Evolutionary conservation across 768 basidiomycete species (phyloP).

Genomic region (Rhizopogon roseolus): DNA sequence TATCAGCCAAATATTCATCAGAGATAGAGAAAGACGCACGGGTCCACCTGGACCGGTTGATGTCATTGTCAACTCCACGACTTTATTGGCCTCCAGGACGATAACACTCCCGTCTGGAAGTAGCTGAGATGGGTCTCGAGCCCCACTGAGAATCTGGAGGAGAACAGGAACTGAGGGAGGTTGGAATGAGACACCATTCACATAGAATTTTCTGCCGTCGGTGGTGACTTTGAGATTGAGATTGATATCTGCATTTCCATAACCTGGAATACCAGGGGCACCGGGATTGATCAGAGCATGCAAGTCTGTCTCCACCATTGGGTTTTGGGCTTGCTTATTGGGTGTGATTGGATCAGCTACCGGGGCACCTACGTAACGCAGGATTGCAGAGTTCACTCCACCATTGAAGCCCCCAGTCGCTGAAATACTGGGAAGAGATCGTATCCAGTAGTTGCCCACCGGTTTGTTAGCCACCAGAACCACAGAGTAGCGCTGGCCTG

Average conservation of each 20-base stretch:
- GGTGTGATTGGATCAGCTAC: slow-evolving; percentile 34
- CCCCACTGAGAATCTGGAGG: slow-evolving; percentile 40
- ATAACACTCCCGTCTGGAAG: slow-evolving; percentile 20
- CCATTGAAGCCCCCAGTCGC: slow-evolving; percentile 19
- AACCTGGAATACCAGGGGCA: slow-evolving; percentile 33
- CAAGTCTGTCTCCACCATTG: slow-evolving; percentile 27
- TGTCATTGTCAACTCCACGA: slow-evolving; percentile 16
- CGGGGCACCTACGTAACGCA: slow-evolving; percentile 43
- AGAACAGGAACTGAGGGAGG: slow-evolving; percentile 36
- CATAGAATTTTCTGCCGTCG: slow-evolving; percentile 1
- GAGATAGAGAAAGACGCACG: not conserved
- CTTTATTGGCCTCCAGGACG: slow-evolving; percentile 20
- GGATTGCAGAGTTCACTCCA: slow-evolving; percentile 51
- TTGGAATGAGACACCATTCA: slow-evolving; percentile 12
- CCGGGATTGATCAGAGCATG: slow-evolving; percentile 20
- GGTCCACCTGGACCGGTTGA: slow-evolving; percentile 5
- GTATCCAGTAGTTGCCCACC: slow-evolving; percentile 43
- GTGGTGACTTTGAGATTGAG: slow-evolving; percentile 17
- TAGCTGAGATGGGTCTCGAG: slow-evolving; percentile 21
- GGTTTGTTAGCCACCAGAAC: slow-evolving; percentile 28
- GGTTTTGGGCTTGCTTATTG: slow-evolving; percentile 16
- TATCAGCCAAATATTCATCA: not conserved
- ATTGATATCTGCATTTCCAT: slow-evolving; percentile 37
- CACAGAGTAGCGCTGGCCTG: slow-evolving; percentile 29
- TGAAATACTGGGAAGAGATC: slow-evolving; percentile 27